Conservation (phyloP, 179 eudicot genomes). For the Dionaea muscipula region DNA sequence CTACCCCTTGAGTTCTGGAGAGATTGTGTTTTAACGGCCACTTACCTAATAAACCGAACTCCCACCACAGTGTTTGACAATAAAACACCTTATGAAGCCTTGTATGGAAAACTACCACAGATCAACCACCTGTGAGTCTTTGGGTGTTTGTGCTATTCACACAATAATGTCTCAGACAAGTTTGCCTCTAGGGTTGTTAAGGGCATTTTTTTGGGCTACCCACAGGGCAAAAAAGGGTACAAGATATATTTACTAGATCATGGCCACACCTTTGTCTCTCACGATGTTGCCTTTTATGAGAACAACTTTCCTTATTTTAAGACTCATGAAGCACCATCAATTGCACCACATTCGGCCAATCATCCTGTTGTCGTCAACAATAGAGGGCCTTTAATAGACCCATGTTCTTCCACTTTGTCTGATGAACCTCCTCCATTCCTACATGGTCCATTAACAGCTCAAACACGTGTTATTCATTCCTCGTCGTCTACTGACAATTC, state of each 20-base stretch:
- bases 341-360: not conserved
- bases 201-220: constrained; percentile 3
- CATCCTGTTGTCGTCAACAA: not conserved
- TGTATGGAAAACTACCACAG: too few species aligned
- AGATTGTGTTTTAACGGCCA: not conserved
- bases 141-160: constrained; percentile 3
- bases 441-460: not conserved
- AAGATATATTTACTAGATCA: not conserved
- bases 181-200: not conserved
- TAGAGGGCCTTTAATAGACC: not conserved
- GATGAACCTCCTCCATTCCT: not conserved
- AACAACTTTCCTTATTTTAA: not conserved
- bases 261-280: not conserved
- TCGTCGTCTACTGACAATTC: too few species aligned
- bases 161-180: not conserved
- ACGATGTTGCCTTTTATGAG: constrained; percentile 3
- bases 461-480: too few species aligned
- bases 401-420: not conserved
- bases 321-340: too few species aligned
- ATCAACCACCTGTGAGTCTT: not conserved
- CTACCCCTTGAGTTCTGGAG: not conserved
- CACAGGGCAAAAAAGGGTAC: not conserved
- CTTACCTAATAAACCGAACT: not conserved
- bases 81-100: not conserved
- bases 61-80: not conserved